Conservation (phyloP, 495 filamentous ascomycete genomes). For the Oleoguttula mirabilis region DNA sequence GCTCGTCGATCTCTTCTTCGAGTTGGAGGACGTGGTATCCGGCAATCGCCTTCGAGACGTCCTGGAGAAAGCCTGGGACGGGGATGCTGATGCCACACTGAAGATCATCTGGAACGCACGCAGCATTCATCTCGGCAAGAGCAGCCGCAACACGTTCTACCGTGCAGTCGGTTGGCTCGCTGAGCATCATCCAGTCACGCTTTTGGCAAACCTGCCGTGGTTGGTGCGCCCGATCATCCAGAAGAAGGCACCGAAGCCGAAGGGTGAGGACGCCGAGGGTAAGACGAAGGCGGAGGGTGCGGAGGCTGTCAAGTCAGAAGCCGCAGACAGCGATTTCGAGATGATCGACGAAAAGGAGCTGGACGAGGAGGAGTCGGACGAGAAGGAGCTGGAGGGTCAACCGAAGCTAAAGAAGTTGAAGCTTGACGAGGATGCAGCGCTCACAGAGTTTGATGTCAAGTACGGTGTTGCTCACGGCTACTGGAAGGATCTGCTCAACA, state of each 20-base stretch:
- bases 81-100: constrained; percentile 32
- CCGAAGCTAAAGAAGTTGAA: constrained; percentile 8
- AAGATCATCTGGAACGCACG: constrained; percentile 42
- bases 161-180: constrained; percentile 37
- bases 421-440: constrained; percentile 13
- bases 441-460: constrained; percentile 20
- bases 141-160: constrained; percentile 31
- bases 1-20: constrained; percentile 35
- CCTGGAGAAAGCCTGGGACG: constrained; percentile 32
- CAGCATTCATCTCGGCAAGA: constrained; percentile 39
- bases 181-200: constrained; percentile 33
- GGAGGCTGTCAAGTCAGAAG: constrained; percentile 19
- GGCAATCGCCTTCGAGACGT: constrained; percentile 24
- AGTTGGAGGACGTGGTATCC: constrained; percentile 30
- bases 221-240: constrained; percentile 34
- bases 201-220: constrained; percentile 36
- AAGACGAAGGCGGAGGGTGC: constrained; percentile 14
- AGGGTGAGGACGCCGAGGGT: constrained; percentile 15
- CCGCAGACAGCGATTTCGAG: constrained; percentile 25
- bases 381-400: constrained; percentile 6
- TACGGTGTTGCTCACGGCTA: constrained; percentile 38
- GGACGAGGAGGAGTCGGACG: constrained; percentile 7
- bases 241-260: constrained; percentile 29
- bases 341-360: constrained; percentile 19
- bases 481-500: constrained; percentile 41